These are phyloP conservation scores for Talaromyces albobiverticillius DNA, from an alignment of 2,329 filamentous ascomycete species.

Conservation along the genomic window DNA sequence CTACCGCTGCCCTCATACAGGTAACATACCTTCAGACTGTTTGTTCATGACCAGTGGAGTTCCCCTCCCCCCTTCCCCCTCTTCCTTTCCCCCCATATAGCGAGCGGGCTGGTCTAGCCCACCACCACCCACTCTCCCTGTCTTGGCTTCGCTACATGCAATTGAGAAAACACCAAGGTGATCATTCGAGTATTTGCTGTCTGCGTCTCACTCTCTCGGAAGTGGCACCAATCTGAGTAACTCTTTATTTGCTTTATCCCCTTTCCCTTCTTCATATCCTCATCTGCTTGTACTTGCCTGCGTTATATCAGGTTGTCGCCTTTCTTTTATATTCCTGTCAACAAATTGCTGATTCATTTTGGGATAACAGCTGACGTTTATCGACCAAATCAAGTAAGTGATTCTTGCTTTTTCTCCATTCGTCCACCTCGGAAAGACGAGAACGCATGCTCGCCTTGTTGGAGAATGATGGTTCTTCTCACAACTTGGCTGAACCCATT, in stretches of 20 bases:
- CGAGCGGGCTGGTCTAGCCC: constrained; percentile 16
- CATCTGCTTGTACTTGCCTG: neutral
- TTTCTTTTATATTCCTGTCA: neutral
- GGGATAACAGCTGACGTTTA: constrained; percentile 44
- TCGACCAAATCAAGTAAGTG: constrained; percentile 47
- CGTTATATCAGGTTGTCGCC: neutral
- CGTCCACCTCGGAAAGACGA: neutral
- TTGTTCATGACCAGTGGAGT: constrained; percentile 6
- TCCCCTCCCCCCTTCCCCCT: constrained; percentile 1
- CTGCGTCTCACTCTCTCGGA: too few species aligned
- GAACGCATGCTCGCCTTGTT: neutral
- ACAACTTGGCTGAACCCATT: neutral
- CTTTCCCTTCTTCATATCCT: neutral
- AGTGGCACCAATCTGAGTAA: neutral
- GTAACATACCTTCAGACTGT: constrained; percentile 9
- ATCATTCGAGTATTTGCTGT: constrained; percentile 2
- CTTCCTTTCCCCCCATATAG: constrained; percentile 2
- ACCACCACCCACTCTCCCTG: constrained; percentile 25
- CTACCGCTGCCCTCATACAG: constrained; percentile 1
- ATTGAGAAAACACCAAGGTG: constrained; percentile 15
- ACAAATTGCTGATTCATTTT: constrained; percentile 12
- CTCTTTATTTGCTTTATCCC: constrained; percentile 13
- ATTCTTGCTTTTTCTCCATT: constrained; percentile 6
- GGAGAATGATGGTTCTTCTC: neutral
- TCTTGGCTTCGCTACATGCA: constrained; percentile 18